Evolutionary conservation across 805 yeast genomes (phyloP).

Genomic region (Schwanniomyces polymorphus): DNA sequence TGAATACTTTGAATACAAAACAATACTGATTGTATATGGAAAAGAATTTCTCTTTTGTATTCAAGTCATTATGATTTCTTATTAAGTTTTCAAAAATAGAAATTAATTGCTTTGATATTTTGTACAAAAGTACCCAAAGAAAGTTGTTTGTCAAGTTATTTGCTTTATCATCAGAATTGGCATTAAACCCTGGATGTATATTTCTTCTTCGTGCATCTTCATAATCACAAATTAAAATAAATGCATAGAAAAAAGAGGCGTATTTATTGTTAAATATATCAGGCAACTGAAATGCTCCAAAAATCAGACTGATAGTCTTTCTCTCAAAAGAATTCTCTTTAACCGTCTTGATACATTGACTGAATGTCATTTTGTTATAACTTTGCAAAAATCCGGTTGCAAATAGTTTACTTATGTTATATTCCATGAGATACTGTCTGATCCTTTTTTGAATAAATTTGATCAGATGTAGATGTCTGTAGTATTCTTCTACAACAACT

Average conservation of each 20-base stretch:
- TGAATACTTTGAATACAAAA: conserved; percentile 18
- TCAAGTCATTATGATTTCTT: background rate
- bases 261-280: conserved; percentile 5
- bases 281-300: conserved; percentile 3
- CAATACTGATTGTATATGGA: conserved; percentile 13
- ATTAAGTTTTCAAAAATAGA: conserved; percentile 10
- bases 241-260: conserved; percentile 17
- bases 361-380: background rate
- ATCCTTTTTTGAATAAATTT: conserved; percentile 1
- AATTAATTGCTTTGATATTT: conserved; percentile 12
- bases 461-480: background rate
- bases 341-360: conserved; percentile 1
- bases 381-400: background rate
- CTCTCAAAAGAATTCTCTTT: background rate
- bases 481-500: background rate
- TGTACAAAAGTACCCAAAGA: conserved; percentile 18
- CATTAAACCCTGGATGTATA: conserved; percentile 23
- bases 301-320: conserved; percentile 1
- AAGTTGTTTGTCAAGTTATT: conserved; percentile 13
- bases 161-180: conserved; percentile 10
- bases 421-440: background rate
- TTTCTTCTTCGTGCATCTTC: conserved; percentile 10
- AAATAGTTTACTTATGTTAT: background rate
- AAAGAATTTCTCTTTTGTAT: conserved; percentile 6
- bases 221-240: conserved; percentile 18